These are phyloP conservation scores for Grigorovia yakushimaensis DNA, from an alignment of 805 yeast genomes.

Conservation along the genomic window DNA sequence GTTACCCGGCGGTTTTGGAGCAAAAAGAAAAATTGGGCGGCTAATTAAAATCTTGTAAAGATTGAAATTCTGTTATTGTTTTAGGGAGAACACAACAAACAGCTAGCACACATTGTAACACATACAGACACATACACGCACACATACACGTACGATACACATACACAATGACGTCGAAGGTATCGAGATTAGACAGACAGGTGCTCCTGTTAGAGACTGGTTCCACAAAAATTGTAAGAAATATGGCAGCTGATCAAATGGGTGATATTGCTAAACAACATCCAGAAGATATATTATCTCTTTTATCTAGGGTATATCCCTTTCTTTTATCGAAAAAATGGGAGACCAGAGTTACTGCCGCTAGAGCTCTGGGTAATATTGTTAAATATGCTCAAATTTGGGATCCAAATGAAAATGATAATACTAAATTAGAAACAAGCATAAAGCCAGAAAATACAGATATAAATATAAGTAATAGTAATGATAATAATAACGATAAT, in stretches of 20 bases:
- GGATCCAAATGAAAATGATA: constrained; percentile 62
- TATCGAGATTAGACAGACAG: constrained; percentile 37
- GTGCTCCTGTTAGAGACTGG: constrained; percentile 73
- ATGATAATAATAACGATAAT: neutral
- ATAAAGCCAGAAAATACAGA: neutral
- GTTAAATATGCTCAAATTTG: constrained; percentile 67
- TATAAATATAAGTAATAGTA: too few relatives aligned
- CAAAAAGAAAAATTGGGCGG: constrained; percentile 2
- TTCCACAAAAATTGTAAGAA: constrained; percentile 83
- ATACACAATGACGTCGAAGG: constrained; percentile 26
- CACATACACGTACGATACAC: neutral
- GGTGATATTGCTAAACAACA: constrained; percentile 90
- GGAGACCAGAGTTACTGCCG: constrained; percentile 95
- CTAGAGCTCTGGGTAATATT: constrained; percentile 89
- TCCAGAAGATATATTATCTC: constrained; percentile 80
- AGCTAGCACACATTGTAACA: neutral
- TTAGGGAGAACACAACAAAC: neutral
- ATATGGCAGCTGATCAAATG: constrained; percentile 94
- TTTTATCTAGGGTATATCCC: constrained; percentile 85
- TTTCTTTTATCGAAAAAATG: constrained; percentile 73
- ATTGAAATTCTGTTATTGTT: too few relatives aligned
- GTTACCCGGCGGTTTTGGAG: neutral
- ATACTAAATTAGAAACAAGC: constrained; percentile 26
- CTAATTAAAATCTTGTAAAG: neutral
- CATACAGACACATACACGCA: constrained; percentile 1